phyloP scores from a whole-genome alignment of 2,329 filamentous ascomycete genomes.

The Pseudogymnoascus sp. region DNA sequence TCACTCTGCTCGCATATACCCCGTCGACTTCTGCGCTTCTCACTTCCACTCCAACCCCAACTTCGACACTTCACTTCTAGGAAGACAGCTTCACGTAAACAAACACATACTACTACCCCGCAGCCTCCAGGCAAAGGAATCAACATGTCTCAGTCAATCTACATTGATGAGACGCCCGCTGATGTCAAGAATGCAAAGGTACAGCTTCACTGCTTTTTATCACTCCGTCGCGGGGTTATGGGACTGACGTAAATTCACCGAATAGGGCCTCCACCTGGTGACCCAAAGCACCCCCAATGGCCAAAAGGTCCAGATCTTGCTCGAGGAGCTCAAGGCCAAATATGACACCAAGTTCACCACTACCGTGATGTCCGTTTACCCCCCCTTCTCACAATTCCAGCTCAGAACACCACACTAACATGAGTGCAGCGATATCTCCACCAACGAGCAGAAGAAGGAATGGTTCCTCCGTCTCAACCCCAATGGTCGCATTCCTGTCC shows the following conservation, averaged over 20 bases:
- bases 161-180: slow-evolving; percentile 37
- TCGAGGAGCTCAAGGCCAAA: slow-evolving; percentile 44
- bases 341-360: slow-evolving; percentile 43
- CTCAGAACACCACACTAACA: neutral
- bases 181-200: slow-evolving; percentile 39
- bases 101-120: neutral
- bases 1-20: neutral
- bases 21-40: neutral
- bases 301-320: slow-evolving; percentile 44
- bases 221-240: neutral
- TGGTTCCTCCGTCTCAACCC: slow-evolving; percentile 43
- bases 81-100: neutral
- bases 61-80: neutral
- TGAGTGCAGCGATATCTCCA: slow-evolving; percentile 34
- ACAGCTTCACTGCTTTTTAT: neutral
- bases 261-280: slow-evolving; percentile 42
- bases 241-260: neutral
- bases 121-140: neutral
- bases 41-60: neutral
- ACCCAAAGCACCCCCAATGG: slow-evolving; percentile 45
- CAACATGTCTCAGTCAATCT: slow-evolving; percentile 34
- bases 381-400: neutral
- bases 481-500: slow-evolving; percentile 29
- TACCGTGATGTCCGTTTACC: slow-evolving; percentile 31
- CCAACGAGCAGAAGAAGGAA: slow-evolving; percentile 49